phyloP scores from a whole-genome alignment of 164 flowering plant genomes.

The Saururus chinensis region DNA sequence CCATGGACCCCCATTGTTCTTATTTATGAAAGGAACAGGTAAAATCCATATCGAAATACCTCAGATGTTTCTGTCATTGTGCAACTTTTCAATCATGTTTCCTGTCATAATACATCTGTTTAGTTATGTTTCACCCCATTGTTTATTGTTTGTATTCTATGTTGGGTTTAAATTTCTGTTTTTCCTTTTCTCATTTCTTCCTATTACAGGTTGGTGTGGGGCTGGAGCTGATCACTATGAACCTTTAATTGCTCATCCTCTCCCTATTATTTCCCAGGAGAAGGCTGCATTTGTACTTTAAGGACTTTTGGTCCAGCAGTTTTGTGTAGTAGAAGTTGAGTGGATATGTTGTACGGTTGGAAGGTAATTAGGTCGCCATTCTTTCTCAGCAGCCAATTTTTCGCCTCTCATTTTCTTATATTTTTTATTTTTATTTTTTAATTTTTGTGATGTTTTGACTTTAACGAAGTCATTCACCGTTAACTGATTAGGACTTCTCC shows the following conservation, averaged over 20 bases:
- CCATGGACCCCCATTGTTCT: slow-evolving; percentile 60
- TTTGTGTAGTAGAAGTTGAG: slow-evolving; percentile 31
- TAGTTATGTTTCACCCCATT: neutral
- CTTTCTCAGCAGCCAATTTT: slow-evolving; percentile 5
- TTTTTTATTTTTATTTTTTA: slow-evolving; percentile 13
- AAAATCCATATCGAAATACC: neutral
- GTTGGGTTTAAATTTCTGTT: neutral
- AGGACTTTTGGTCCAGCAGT: slow-evolving; percentile 21
- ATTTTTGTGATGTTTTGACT: slow-evolving; percentile 11
- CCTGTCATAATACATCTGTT: neutral
- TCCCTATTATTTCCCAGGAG: slow-evolving; percentile 40
- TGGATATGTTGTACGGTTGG: slow-evolving; percentile 14
- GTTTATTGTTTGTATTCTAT: neutral
- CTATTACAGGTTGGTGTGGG: slow-evolving; percentile 79
- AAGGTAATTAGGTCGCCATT: slow-evolving; percentile 18
- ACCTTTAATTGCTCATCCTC: slow-evolving; percentile 72
- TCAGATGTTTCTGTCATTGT: neutral
- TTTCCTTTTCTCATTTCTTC: neutral
- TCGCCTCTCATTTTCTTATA: neutral
- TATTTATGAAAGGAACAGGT: slow-evolving; percentile 99
- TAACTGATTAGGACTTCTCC: slow-evolving; percentile 12
- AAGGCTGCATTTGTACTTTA: slow-evolving; percentile 78
- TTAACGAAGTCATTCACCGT: slow-evolving; percentile 19
- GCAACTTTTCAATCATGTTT: too few species aligned
- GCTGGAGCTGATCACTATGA: slow-evolving; percentile 98